Base-by-base conservation (phyloP, 176 grass and related monocot species). In the Tillandsia leiboldiana region DNA sequence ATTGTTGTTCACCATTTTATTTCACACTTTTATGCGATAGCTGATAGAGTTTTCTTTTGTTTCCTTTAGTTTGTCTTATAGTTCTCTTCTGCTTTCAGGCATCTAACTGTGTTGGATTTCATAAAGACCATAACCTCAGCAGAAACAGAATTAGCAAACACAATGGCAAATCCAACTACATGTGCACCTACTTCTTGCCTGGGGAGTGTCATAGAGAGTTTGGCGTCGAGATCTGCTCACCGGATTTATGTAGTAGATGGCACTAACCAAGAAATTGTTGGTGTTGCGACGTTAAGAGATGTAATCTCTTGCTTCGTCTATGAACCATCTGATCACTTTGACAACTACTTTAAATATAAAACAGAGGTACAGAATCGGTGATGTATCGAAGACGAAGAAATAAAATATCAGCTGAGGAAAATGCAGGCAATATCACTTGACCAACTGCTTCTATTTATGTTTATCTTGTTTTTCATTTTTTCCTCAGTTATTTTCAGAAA, bases 261-360 rank as follows among this genome's bases (percentile, higher is more conserved):
- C 12, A 53, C 62, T 14, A 87, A 82, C 12, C 59, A 53, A 49
- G 77, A 79, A 63, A 72, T 97, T 18, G 28, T 84, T 1, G 94
- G 94, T 11, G 84, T 97, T 12, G 85, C 93, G 50, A 97, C 89
- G 15, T 68, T 97, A 0, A 85, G 94, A 1, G 94, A 97, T 29
- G 90, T 97, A 54, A 97, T 97, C 64, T 90, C 94, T 24, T 97
- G 94, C 65, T 97, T 92, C 69, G 82, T 97, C 59, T 68, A 84
- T 1, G 94, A 97, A 52, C 94, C 86, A 10, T 80, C 75, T 10
- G 80, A 82, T 74, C 88, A 82, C 63, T 85, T 91, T 1, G 81
- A 97, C 68, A 80, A 56, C 54, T 22, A 59, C 54, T 59, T 22
- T 6, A 18, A 9, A 17, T 59, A 17, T 59, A 18, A 14, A 17